A percentile compares a stretch with the other conserved stretches of the same genome.
phyloP scores from a whole-genome alignment of 2,329 filamentous ascomycete species.

The Alternaria alternata region DNA sequence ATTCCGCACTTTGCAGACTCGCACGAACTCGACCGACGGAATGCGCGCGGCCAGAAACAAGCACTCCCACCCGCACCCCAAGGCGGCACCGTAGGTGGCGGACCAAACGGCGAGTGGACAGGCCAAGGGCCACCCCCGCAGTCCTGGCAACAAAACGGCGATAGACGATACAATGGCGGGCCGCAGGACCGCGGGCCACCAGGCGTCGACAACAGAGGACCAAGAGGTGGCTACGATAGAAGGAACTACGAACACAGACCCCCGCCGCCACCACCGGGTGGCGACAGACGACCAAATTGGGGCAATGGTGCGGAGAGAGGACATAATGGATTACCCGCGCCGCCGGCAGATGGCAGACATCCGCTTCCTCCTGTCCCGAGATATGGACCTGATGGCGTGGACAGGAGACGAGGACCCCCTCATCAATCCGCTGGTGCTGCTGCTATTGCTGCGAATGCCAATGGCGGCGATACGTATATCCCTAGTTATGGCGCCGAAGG shows the following conservation, averaged over 20 bases:
- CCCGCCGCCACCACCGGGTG: slow-evolving; percentile 46
- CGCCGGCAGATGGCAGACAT: slow-evolving; percentile 48
- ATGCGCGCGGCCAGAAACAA: slow-evolving; percentile 85
- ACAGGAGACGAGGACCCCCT: slow-evolving; percentile 31
- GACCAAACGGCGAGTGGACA: slow-evolving; percentile 68
- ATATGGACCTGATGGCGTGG: slow-evolving; percentile 37
- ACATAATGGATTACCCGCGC: slow-evolving; percentile 42
- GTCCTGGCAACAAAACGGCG: slow-evolving; percentile 47
- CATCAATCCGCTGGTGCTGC: not conserved
- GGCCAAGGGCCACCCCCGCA: slow-evolving; percentile 49
- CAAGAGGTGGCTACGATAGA: slow-evolving; percentile 40
- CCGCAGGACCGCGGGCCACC: slow-evolving; percentile 53
- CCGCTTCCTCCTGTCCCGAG: slow-evolving; percentile 47
- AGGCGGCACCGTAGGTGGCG: slow-evolving; percentile 85
- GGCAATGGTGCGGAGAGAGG: slow-evolving; percentile 37
- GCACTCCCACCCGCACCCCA: slow-evolving; percentile 89
- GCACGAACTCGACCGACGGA: slow-evolving; percentile 93
- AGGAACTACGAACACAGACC: slow-evolving; percentile 44
- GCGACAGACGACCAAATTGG: slow-evolving; percentile 43
- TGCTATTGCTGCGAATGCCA: not conserved
- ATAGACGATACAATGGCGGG: slow-evolving; percentile 38
- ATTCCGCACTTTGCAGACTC: slow-evolving; percentile 94
- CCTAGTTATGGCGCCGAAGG: slow-evolving; percentile 51
- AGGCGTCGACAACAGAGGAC: slow-evolving; percentile 45
- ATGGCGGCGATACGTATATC: slow-evolving; percentile 55